Conservation (phyloP, 2,329 filamentous ascomycete species). For the Colletotrichum filicis region DNA sequence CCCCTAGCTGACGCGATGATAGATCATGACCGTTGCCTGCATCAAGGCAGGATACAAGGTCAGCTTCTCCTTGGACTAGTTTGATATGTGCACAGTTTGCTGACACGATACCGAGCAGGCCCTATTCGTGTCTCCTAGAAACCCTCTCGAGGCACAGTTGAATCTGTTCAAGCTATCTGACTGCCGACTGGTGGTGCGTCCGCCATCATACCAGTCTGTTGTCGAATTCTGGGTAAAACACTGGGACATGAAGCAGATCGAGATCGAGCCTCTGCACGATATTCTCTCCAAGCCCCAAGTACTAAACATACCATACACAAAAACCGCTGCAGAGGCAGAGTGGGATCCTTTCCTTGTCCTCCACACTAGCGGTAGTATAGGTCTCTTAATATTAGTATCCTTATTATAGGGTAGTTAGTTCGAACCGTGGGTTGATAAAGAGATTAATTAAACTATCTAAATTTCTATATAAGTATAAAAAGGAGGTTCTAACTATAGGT, state of each 20-base stretch:
- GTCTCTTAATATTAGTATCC: no score
- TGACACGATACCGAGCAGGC: slow-evolving; percentile 39
- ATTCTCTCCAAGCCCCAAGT: slow-evolving; percentile 48
- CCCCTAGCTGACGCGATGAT: neutral
- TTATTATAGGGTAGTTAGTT: no score
- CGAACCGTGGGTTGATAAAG: no score
- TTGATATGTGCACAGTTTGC: slow-evolving; percentile 40
- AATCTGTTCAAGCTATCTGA: slow-evolving; percentile 56
- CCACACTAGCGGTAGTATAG: slow-evolving; percentile 59
- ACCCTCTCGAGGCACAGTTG: slow-evolving; percentile 56
- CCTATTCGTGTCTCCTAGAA: slow-evolving; percentile 58
- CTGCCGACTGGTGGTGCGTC: slow-evolving; percentile 51
- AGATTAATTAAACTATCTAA: no score
- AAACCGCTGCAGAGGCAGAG: slow-evolving; percentile 52
- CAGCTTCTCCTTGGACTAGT: slow-evolving; percentile 40
- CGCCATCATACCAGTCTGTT: slow-evolving; percentile 41
- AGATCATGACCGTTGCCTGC: slow-evolving; percentile 48
- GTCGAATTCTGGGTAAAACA: slow-evolving; percentile 51
- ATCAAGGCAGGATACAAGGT: slow-evolving; percentile 48
- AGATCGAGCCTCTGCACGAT: slow-evolving; percentile 46
- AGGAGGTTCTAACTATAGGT: no score
- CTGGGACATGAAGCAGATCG: slow-evolving; percentile 50
- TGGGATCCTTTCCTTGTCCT: slow-evolving; percentile 55
- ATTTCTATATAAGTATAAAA: no score
- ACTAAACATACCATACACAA: slow-evolving; percentile 48